Percentiles rank a stretch among this genome's conserved stretches.
Conservation (phyloP, 441 rosid species). For the Brassica balearica region DNA sequence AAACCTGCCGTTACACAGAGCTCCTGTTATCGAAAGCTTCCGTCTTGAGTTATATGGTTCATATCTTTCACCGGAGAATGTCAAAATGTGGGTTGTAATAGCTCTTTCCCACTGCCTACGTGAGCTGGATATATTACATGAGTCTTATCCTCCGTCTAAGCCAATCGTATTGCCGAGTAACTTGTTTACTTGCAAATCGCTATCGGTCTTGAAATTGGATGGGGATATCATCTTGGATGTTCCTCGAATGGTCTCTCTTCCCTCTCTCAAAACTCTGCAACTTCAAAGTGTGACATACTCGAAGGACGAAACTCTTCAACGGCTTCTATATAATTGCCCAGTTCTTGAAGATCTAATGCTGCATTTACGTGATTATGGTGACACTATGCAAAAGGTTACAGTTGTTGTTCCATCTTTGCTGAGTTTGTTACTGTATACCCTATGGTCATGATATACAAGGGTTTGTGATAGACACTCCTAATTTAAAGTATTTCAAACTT, state of each 20-base stretch:
- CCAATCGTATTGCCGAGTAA: constrained; percentile 12
- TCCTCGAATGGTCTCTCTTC: constrained; percentile 26
- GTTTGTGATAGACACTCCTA: constrained; percentile 19
- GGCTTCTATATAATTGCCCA: constrained; percentile 20
- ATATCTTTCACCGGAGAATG: background rate
- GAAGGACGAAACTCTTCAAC: constrained; percentile 7
- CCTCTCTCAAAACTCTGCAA: constrained; percentile 19
- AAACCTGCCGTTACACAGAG: constrained; percentile 25
- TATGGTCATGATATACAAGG: fast-evolving
- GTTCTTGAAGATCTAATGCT: constrained; percentile 6
- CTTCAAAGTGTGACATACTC: background rate
- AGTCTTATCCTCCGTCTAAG: fast-evolving
- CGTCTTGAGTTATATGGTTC: background rate
- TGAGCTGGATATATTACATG: background rate
- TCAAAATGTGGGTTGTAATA: constrained; percentile 8
- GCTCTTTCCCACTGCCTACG: constrained; percentile 15
- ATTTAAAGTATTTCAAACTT: constrained; percentile 8
- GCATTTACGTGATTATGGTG: fast-evolving
- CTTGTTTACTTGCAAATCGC: constrained; percentile 2
- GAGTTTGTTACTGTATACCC: background rate
- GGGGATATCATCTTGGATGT: constrained; percentile 15
- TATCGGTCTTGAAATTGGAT: background rate
- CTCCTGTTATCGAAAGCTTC: constrained; percentile 26
- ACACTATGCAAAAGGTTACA: background rate
- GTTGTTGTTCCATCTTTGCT: constrained; percentile 25